These are phyloP conservation scores for Acarospora socialis DNA, from an alignment of 2,329 filamentous ascomycete species.

Conservation along the genomic window DNA sequence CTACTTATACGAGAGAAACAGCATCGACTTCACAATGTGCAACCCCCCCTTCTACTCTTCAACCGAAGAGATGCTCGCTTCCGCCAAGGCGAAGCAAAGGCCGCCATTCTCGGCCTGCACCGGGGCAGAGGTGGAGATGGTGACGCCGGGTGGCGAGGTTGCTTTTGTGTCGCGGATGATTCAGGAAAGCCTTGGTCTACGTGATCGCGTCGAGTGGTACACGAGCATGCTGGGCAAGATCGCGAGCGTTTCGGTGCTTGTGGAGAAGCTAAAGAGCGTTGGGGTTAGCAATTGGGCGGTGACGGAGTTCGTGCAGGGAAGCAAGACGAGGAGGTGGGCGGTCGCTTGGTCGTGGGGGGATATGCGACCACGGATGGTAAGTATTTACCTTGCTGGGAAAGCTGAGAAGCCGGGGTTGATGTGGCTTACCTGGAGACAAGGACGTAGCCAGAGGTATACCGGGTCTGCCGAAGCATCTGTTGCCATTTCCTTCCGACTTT, in stretches of 20 bases:
- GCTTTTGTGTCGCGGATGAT: slow-evolving; percentile 60
- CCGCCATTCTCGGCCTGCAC: slow-evolving; percentile 58
- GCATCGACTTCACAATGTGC: slow-evolving; percentile 74
- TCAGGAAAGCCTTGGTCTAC: slow-evolving; percentile 48
- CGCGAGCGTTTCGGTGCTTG: slow-evolving; percentile 50
- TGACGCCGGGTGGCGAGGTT: slow-evolving; percentile 62
- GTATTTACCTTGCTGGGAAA: slow-evolving; percentile 13
- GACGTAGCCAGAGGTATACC: slow-evolving; percentile 25
- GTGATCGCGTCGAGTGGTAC: slow-evolving; percentile 64
- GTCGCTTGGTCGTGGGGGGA: slow-evolving; percentile 73
- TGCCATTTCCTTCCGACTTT: slow-evolving; percentile 39
- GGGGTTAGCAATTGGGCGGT: slow-evolving; percentile 67
- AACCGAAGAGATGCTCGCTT: slow-evolving; percentile 49
- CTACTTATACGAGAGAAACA: slow-evolving; percentile 14
- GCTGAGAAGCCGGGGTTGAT: slow-evolving; percentile 16
- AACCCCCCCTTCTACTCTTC: slow-evolving; percentile 94
- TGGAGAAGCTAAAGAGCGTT: slow-evolving; percentile 40
- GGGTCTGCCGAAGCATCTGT: slow-evolving; percentile 34
- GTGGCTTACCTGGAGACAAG: slow-evolving; percentile 11
- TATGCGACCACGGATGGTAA: slow-evolving; percentile 46
- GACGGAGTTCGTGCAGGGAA: slow-evolving; percentile 63
- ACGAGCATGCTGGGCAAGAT: slow-evolving; percentile 81
- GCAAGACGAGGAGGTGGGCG: slow-evolving; percentile 70
- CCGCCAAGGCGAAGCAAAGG: slow-evolving; percentile 50
- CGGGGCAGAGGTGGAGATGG: slow-evolving; percentile 72